A percentile compares a stretch with the other conserved stretches of the same genome.
These are phyloP conservation scores for Pythium aristosporum DNA, from an alignment of 352 stramenopile species.

Conservation along the genomic window DNA sequence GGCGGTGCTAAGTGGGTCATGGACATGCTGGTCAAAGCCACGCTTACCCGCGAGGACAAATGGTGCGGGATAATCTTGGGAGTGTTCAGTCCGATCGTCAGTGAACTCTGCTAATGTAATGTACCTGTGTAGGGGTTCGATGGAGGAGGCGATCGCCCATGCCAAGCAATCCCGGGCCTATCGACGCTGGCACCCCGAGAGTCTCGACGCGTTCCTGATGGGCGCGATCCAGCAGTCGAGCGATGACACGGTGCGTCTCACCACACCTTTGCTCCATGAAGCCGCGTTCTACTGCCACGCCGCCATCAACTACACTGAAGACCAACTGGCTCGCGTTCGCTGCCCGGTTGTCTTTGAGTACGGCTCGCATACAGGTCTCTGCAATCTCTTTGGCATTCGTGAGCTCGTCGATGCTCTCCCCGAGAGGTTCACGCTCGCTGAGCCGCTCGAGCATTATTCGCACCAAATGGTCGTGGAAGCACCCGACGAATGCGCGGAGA, in stretches of 20 bases:
- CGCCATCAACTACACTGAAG: no score
- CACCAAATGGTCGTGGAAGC: neutral
- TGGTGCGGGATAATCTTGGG: neutral
- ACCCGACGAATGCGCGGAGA: neutral
- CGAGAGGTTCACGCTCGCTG: neutral
- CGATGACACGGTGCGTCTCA: no score
- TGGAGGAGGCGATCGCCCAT: slow-evolving; percentile 1
- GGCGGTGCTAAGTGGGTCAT: neutral
- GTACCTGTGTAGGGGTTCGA: slow-evolving; percentile 4
- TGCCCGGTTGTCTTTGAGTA: no score
- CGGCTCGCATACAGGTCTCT: no score
- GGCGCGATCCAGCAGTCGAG: neutral
- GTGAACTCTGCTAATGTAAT: neutral
- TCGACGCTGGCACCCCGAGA: slow-evolving; percentile 9
- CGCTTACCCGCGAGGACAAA: slow-evolving; percentile 3
- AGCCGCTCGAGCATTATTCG: neutral
- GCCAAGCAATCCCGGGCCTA: slow-evolving; percentile 1
- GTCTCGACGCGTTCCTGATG: neutral
- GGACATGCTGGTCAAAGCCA: neutral
- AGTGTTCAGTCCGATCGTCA: neutral
- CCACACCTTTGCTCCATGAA: no score
- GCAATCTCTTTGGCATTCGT: no score
- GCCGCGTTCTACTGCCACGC: no score
- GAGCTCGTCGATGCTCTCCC: neutral
- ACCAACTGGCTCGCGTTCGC: no score